Base-by-base conservation (phyloP, 2,329 filamentous ascomycete species). In the Colletotrichum sp. region DNA sequence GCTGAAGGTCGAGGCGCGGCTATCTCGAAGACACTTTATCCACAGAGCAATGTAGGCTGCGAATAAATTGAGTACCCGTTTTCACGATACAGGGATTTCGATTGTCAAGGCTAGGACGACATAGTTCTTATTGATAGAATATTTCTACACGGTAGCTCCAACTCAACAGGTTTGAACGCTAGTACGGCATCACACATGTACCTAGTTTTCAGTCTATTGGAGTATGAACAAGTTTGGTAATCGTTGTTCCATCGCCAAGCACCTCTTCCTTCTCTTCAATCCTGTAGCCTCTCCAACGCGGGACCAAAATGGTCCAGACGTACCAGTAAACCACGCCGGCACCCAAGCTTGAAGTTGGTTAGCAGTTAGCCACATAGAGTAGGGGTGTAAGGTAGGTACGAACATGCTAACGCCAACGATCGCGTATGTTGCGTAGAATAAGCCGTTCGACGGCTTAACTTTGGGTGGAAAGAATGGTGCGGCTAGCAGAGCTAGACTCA, bases 311-410 rank as follows among this genome's bases (percentile, higher is more conserved):
- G 1, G 92, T 92, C 90, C 92, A 94, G 2, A 94, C 76, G 77
- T 91, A 92, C 94, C 94, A 95, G 81, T 95, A 95, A 0, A 91
- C 2, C 1, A 93, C 80, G 0, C 90, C 92, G 64, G 91, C 89
- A 0, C 89, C 39, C 39, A 94, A 84, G 71, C 91, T 94, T 68
- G n/a, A n/a, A 32, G 21, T 18, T 8, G n/a, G 15, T 65, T 21
- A 73, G 39, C 57, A 64, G 76, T 57, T 55, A 3, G 12, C 7
- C 32, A 8, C 13, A 2, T 13, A 30, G 10, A 36, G 65, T 7
- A 12, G 73, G 15, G 8, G 15, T 60, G 62, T 18, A 49, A 1
- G 21, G n/a, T 8, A 71, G 12, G 30, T 3, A 87, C 90, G 86
- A 85, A 91, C 89, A 90, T 87, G 24, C 85, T 85, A 12, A 88